Evolutionary conservation across 2,329 filamentous ascomycete genomes (phyloP), one percentile per base, ranked within the genome.

Genomic region (Aspergillus intermedius): DNA sequence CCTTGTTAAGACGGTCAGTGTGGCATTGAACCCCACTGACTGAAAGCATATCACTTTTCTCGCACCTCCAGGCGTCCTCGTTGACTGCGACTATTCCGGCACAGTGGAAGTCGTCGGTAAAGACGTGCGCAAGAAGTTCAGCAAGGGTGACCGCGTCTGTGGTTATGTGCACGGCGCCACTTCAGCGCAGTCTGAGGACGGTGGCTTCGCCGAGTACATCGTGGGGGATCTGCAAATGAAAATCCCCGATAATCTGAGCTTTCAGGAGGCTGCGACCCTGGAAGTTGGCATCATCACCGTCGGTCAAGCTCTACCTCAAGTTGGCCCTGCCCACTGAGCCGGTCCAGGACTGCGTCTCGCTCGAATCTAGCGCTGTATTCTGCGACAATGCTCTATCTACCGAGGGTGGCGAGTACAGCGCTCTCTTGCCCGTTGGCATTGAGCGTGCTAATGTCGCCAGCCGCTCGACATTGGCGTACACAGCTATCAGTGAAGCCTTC

Each of bases 21-120:
- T 79, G 1, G 79, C 76, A 3, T 59, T 81, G 42, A 81, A 81
- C 55, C 78, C 79, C 1, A 78, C 76, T 0, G 79, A 82, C 60
- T 81, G 76, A 76, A 79, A 79, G 56, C 72, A 75, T 51, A 59
- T 78, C 43, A 66, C 67, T 4, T 54, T 21, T 17, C 45, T 64
- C 6, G 52, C 61, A 2, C 59, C 60, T 1, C 59, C 65, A 0
- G 73, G 73, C 5, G 61, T 68, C 3, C 61, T 76, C 6, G 60
- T 73, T 3, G 80, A 79, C 21, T 79, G 75, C 52, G 77, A 81
- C 57, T 78, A 72, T 50, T 64, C 76, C 15, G 80, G 80, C 32
- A 63, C 72, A 1, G 75, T 83, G 13, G 74, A 77, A 44, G 71
- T 72, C 19, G 66, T 80, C 19, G 79, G 80, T 17, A 60, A 66